phyloP scores from a whole-genome alignment of 1,284 basidiomycete species.

The Ganoderma sinense region DNA sequence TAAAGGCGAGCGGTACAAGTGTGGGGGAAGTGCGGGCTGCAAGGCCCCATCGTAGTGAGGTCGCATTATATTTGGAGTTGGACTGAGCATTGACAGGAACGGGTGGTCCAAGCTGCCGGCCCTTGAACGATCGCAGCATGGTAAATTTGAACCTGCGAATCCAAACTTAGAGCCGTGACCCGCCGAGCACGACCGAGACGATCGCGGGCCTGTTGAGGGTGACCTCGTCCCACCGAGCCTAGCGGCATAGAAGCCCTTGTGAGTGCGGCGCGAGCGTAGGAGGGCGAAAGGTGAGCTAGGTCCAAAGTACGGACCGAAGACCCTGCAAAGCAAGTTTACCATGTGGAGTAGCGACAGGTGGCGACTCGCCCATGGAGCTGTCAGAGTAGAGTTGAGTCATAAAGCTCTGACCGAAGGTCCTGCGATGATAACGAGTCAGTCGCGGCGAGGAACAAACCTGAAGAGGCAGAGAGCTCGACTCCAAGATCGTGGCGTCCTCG shows the following conservation, averaged over 20 bases:
- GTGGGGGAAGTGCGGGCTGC: neutral
- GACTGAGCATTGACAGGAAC: neutral
- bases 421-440: neutral
- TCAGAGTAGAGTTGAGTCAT: neutral
- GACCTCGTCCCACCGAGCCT: neutral
- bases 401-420: neutral
- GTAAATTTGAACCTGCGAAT: neutral
- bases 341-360: neutral
- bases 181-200: neutral
- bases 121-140: no score
- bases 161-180: neutral
- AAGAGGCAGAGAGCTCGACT: neutral
- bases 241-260: neutral
- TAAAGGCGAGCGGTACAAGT: no score
- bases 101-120: neutral
- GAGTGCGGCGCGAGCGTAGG: neutral
- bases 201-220: neutral
- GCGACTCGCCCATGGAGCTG: neutral
- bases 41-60: neutral
- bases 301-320: neutral
- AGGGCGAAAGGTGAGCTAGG: neutral
- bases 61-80: neutral
- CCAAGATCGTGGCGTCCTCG: neutral
- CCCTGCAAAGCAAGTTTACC: neutral
- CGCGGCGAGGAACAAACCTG: neutral